phyloP scores from a whole-genome alignment of 805 yeast species.

The Cyberlindnera americana region DNA sequence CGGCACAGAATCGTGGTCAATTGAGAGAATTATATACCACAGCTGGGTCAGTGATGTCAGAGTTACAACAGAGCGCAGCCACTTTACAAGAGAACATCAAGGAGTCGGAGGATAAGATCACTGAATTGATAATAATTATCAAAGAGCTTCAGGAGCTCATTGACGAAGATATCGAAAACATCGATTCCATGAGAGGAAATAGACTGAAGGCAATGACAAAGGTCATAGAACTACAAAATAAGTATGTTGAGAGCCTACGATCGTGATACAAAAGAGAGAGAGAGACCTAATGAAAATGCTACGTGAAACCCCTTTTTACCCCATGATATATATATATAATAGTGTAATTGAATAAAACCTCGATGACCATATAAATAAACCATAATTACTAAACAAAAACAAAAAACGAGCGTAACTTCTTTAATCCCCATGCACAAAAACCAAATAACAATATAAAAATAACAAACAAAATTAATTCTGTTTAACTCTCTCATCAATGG shows the following conservation, averaged over 20 bases:
- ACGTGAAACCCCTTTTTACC: too few species aligned
- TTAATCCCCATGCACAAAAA: too few species aligned
- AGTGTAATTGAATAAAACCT: background rate
- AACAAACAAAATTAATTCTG: conserved; percentile 1
- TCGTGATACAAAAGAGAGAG: background rate
- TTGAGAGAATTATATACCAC: background rate
- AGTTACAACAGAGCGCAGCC: conserved; percentile 1
- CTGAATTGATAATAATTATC: background rate
- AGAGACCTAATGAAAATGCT: background rate
- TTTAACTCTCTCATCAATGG: conserved; percentile 7
- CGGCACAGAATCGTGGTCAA: background rate
- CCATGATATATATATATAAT: background rate
- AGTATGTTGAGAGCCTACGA: background rate
- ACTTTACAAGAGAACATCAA: conserved; percentile 2
- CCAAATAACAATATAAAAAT: too few species aligned
- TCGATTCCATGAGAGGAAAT: background rate
- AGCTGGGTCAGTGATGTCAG: background rate
- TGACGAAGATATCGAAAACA: conserved; percentile 4
- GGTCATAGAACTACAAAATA: conserved; percentile 2
- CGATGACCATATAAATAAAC: background rate
- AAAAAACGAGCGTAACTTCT: background rate
- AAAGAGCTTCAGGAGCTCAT: conserved; percentile 5
- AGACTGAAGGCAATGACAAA: background rate
- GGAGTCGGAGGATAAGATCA: conserved; percentile 3
- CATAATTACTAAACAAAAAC: too few species aligned